Percentiles rank a stretch among this genome's conserved stretches.
These are phyloP conservation scores for Fallopia convolvulus DNA, from an alignment of 148 eudicot genomes.

Conservation along the genomic window DNA sequence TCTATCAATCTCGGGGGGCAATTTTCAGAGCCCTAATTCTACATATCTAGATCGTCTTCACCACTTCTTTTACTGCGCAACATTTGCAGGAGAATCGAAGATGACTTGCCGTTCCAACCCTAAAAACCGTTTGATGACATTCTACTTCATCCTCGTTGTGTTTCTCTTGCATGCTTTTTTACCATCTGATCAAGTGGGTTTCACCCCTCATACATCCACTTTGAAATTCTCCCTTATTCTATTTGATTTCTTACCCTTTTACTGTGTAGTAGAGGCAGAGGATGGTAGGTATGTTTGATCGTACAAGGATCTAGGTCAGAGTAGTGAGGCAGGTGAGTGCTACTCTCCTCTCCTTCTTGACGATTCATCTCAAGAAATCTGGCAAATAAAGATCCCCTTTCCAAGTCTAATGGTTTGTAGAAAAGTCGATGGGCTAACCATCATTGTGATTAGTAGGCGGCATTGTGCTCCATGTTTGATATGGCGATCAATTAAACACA, in stretches of 20 bases:
- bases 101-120: slow-evolving; percentile 3
- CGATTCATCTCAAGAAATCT: not conserved
- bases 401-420: not conserved
- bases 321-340: slow-evolving; percentile 56
- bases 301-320: slow-evolving; percentile 59
- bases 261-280: slow-evolving; percentile 36
- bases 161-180: not conserved
- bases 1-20: not conserved
- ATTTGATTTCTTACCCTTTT: not conserved
- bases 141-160: slow-evolving; percentile 4
- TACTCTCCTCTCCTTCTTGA: not conserved
- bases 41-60: not conserved
- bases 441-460: not conserved
- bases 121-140: not conserved
- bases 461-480: not conserved
- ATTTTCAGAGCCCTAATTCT: not conserved
- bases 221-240: not conserved
- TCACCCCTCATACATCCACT: not conserved
- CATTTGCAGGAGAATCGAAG: not conserved
- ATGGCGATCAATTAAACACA: not conserved
- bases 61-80: not conserved
- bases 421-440: not conserved
- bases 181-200: not conserved
- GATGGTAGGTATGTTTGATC: slow-evolving; percentile 21
- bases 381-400: not conserved